Percentiles rank a stretch among this genome's conserved stretches.
phyloP scores from a whole-genome alignment of 2,329 filamentous ascomycete species.

The Seiridium cupressi region DNA sequence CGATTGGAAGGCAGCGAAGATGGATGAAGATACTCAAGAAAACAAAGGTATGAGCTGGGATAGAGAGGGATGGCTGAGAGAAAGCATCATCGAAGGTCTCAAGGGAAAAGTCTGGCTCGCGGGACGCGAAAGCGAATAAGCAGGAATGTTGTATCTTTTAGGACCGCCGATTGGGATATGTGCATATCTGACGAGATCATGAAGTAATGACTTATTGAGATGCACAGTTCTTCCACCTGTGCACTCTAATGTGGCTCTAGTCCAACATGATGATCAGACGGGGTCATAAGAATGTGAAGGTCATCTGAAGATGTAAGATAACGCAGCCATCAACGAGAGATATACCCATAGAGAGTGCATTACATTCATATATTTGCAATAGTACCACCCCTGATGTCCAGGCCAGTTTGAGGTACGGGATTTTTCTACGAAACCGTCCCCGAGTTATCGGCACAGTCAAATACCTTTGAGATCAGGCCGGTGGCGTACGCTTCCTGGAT shows the following conservation, averaged over 20 bases:
- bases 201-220: neutral
- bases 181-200: neutral
- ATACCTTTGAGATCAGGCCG: constrained; percentile 20
- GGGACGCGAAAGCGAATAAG: constrained; percentile 23
- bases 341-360: neutral
- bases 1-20: constrained; percentile 36
- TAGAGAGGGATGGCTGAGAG: constrained; percentile 53
- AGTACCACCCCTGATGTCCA: neutral
- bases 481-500: constrained; percentile 21
- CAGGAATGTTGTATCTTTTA: too few relatives aligned
- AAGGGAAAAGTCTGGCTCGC: constrained; percentile 56
- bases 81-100: constrained; percentile 52
- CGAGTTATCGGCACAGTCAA: constrained; percentile 26
- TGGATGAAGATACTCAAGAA: constrained; percentile 14
- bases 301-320: too few relatives aligned
- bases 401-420: too few relatives aligned
- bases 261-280: too few relatives aligned
- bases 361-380: neutral
- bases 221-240: too few relatives aligned
- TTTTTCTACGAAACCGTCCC: neutral
- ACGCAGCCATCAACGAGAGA: too few relatives aligned
- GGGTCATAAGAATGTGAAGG: too few relatives aligned
- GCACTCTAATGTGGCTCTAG: too few relatives aligned
- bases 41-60: constrained; percentile 19
- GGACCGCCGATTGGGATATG: neutral